phyloP scores from a whole-genome alignment of 306 rosid genomes.

The Comarum palustre region DNA sequence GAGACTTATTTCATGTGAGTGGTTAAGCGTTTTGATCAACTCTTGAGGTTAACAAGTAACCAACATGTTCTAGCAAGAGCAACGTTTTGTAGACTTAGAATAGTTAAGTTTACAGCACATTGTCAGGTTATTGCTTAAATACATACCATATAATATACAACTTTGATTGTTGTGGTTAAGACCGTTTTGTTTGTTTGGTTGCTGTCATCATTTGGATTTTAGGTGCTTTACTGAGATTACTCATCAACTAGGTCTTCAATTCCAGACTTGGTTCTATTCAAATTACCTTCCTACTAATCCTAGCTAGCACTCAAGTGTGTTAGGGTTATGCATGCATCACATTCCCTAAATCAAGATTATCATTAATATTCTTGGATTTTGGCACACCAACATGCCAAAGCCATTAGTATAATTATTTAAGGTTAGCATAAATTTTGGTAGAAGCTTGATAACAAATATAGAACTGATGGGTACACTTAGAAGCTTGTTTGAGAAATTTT shows the following conservation, averaged over 20 bases:
- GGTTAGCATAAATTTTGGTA: background rate
- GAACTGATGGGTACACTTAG: background rate
- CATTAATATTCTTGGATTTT: background rate
- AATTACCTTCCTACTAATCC: background rate
- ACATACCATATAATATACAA: background rate
- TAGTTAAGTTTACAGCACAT: background rate
- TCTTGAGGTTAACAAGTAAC: background rate
- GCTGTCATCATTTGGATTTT: background rate
- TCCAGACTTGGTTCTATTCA: background rate
- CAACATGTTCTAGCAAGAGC: background rate
- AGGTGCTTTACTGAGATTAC: constrained; percentile 7
- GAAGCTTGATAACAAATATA: no score
- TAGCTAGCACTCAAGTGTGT: background rate
- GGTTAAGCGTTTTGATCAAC: background rate
- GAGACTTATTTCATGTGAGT: background rate
- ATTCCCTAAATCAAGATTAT: background rate
- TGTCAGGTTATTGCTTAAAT: background rate
- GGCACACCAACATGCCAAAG: background rate
- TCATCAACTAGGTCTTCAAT: background rate
- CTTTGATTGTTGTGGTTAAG: background rate
- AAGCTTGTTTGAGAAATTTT: background rate
- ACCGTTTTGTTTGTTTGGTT: constrained; percentile 2
- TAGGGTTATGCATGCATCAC: background rate
- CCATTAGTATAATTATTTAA: background rate
- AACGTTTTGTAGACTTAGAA: background rate